Evolutionary conservation across 2,329 filamentous ascomycete genomes (phyloP), one percentile per base, ranked within the genome.

Genomic region (Aureobasidium namibiae): DNA sequence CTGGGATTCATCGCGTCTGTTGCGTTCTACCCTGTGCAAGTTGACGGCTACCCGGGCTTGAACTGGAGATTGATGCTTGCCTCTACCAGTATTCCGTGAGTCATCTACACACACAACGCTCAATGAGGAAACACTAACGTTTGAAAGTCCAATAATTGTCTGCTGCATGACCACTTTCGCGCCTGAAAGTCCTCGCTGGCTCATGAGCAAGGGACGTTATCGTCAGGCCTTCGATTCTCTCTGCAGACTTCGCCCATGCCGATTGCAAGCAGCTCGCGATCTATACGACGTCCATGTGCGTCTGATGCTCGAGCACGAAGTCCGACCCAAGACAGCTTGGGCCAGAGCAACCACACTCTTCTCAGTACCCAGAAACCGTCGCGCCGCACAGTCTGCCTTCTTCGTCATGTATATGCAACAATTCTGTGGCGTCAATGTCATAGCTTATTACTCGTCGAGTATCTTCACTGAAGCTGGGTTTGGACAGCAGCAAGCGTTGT

Each of bases 1-100:
- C 67, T 78, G 0, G 75, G 75, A 4, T 73, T 68, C 21, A 67
- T 73, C 13, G 73, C 74, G 7, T 75, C 72, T 50, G 68, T 77
- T 6, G 72, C 66, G 1, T 73, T 77, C 44, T 63, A 74, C 63
- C 65, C 80, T 56, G 82, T 79, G 23, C 64, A 64, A 1, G 78
- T 82, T 65, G 68, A 68, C 5, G 74, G 74, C 6, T 80, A 85
- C 42, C 38, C 46, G 9, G 57, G 46, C 8, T 11, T 53, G 46
- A 46, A 42, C 11, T 54, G 49, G 52, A 56, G 59, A 29, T 13
- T 56, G n/a, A 87, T 87, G 83, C 80, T 89, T 74, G 83, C 78
- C 7, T 87, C 83, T 1, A 84, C 86, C 11, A 79, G 87, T 69
- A 75, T 73, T 39, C 72, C 72, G 52, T 46, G 24, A 36, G 52